Evolutionary conservation across 257 asterid genomes (phyloP).

Genomic region (Solanum paucissectum): DNA sequence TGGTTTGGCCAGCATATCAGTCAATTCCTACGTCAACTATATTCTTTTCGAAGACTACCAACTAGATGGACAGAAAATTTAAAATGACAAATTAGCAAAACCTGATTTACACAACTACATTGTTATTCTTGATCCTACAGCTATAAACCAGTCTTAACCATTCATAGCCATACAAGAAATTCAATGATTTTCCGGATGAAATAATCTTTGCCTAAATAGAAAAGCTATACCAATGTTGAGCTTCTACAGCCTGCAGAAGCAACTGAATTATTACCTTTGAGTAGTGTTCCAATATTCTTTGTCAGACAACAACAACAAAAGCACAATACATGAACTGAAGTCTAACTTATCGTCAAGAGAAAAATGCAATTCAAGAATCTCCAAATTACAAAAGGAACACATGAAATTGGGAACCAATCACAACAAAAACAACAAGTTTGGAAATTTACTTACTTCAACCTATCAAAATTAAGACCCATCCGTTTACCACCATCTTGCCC

Average conservation of each 20-base stretch:
- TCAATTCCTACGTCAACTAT: background rate
- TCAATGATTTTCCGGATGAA: background rate
- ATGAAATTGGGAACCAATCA: background rate
- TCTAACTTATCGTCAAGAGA: background rate
- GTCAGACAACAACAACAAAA: background rate
- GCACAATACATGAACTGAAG: background rate
- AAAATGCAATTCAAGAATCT: background rate
- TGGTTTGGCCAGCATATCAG: background rate
- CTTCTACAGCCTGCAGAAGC: background rate
- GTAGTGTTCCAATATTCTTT: background rate
- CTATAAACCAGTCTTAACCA: background rate
- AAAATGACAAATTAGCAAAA: background rate
- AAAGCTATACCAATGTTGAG: no score
- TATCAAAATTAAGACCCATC: slow-evolving; percentile 87
- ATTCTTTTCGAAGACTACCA: background rate
- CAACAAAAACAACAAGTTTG: background rate
- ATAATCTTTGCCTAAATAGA: background rate
- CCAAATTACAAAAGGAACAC: background rate
- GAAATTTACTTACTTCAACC: slow-evolving; percentile 53
- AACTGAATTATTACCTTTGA: background rate
- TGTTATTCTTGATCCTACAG: background rate
- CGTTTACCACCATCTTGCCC: slow-evolving; percentile 95
- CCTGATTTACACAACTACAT: background rate
- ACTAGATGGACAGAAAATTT: background rate
- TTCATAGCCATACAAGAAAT: background rate